Percentiles rank a stretch among this genome's conserved stretches.
phyloP scores from a whole-genome alignment of 2,329 filamentous ascomycete species.

The Neoarthrinium moseri region DNA sequence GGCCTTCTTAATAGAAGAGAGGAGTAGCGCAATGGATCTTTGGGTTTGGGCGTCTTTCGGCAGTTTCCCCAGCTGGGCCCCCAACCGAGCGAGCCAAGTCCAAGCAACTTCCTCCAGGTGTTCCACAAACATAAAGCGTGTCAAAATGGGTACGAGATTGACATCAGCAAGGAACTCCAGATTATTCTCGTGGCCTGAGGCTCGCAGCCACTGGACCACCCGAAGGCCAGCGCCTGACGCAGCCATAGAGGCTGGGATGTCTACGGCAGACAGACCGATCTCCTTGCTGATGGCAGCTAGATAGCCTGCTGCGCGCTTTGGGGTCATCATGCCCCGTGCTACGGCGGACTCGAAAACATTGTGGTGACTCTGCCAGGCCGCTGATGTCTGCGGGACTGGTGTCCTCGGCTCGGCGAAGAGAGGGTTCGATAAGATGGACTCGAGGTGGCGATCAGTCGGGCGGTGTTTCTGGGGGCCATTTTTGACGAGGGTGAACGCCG shows the following conservation, averaged over 20 bases:
- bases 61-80: constrained; percentile 12
- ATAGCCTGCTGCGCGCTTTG: constrained; percentile 52
- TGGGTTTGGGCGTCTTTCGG: constrained; percentile 12
- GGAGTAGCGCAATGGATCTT: constrained; percentile 34
- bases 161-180: constrained; percentile 43
- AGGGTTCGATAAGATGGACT: constrained; percentile 56
- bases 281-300: constrained; percentile 46
- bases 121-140: constrained; percentile 53
- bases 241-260: constrained; percentile 32
- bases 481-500: constrained; percentile 5
- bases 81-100: constrained; percentile 48
- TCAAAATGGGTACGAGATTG: constrained; percentile 37
- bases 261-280: constrained; percentile 30
- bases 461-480: constrained; percentile 22
- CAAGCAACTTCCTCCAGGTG: constrained; percentile 49
- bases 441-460: constrained; percentile 51
- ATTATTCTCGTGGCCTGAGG: constrained; percentile 45
- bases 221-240: constrained; percentile 44
- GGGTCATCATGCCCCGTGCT: constrained; percentile 55
- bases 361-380: constrained; percentile 40
- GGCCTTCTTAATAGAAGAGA: constrained; percentile 36
- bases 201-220: constrained; percentile 53
- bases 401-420: constrained; percentile 41
- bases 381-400: neutral
- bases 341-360: constrained; percentile 57